Evolutionary conservation across 805 yeast species (phyloP).

Genomic region (Candida argentea): DNA sequence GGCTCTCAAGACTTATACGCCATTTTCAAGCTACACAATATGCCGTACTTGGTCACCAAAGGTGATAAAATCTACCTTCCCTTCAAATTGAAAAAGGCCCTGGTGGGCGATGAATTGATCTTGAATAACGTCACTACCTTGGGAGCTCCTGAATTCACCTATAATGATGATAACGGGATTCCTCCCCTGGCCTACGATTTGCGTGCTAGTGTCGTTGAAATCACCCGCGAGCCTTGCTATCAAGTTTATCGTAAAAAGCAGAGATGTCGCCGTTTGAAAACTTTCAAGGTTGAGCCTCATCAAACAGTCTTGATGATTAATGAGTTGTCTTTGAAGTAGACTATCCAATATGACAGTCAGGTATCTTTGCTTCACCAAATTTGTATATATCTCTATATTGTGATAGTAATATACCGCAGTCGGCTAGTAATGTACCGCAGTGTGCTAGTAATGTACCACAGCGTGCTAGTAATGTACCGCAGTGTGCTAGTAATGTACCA

Average conservation of each 20-base stretch:
- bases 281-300: conserved; percentile 61
- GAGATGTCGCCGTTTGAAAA: conserved; percentile 73
- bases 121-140: conserved; percentile 69
- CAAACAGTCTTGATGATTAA: conserved; percentile 70
- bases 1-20: conserved; percentile 58
- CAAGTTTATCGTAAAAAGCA: conserved; percentile 46
- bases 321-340: conserved; percentile 58
- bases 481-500: no score
- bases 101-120: conserved; percentile 73
- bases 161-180: conserved; percentile 30
- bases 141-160: conserved; percentile 79
- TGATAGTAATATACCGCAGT: no score
- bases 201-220: conserved; percentile 76
- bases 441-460: no score
- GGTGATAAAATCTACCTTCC: conserved; percentile 85
- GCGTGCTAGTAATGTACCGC: no score
- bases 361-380: no score
- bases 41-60: conserved; percentile 79
- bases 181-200: conserved; percentile 48
- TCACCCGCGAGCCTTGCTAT: conserved; percentile 70
- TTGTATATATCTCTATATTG: no score
- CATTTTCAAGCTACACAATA: conserved; percentile 66
- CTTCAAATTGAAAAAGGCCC: conserved; percentile 61
- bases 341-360: no score
- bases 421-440: no score